Conservation (phyloP, 2,329 filamentous ascomycete species). For the Mollisia scopiformis region DNA sequence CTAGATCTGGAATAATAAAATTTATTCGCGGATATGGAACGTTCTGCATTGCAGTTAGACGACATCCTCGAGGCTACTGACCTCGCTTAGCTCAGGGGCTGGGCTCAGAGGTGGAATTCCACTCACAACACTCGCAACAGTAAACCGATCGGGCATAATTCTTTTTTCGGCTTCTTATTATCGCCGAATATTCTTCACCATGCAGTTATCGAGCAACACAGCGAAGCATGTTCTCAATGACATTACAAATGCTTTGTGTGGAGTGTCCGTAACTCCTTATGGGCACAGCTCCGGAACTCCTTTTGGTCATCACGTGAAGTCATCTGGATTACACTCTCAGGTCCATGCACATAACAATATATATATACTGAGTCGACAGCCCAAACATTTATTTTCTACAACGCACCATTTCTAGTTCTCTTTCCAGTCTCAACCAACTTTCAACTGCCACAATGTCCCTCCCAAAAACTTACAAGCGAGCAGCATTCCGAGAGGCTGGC, state of each 20-base stretch:
- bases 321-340: no score
- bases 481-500: slow-evolving; percentile 57
- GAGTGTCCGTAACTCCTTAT: background rate
- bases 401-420: background rate
- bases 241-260: background rate
- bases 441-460: slow-evolving; percentile 37
- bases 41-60: no score
- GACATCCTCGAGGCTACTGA: no score
- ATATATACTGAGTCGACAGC: no score
- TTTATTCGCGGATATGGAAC: no score
- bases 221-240: no score
- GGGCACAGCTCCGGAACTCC: background rate
- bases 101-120: background rate
- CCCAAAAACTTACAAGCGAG: slow-evolving; percentile 69
- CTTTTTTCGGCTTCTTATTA: no score
- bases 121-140: background rate
- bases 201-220: background rate
- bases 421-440: background rate
- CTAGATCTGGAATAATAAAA: no score
- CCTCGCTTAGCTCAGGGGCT: background rate
- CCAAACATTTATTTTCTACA: background rate
- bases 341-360: background rate
- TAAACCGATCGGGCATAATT: background rate
- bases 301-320: background rate
- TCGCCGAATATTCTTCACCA: no score